Percentiles rank a stretch among this genome's conserved stretches.
phyloP scores from a whole-genome alignment of 2,329 filamentous ascomycete genomes.

The Aureobasidium sp. region DNA sequence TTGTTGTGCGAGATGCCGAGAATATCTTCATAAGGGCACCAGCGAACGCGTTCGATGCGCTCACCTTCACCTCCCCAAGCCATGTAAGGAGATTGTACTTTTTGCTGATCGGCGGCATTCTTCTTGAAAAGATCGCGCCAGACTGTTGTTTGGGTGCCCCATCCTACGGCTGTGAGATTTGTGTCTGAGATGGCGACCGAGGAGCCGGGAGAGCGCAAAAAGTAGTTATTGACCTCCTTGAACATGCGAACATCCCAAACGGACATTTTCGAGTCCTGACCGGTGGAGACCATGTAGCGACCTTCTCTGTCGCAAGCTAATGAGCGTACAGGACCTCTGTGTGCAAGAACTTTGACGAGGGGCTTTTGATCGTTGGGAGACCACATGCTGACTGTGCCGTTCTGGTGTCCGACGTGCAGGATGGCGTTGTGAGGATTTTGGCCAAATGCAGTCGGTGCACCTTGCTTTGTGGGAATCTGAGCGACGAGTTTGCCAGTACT shows the following conservation, averaged over 20 bases:
- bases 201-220: slow-evolving; percentile 82
- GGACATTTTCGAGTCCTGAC: slow-evolving; percentile 92
- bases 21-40: slow-evolving; percentile 97
- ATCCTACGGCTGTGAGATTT: slow-evolving; percentile 88
- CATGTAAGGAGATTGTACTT: slow-evolving; percentile 92
- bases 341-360: slow-evolving; percentile 90
- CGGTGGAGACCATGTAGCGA: slow-evolving; percentile 94
- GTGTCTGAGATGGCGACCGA: slow-evolving; percentile 91
- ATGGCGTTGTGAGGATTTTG: slow-evolving; percentile 96
- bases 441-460: slow-evolving; percentile 82
- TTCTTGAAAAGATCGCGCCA: slow-evolving; percentile 94
- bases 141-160: slow-evolving; percentile 88
- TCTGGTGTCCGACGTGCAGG: slow-evolving; percentile 93
- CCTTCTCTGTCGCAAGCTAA: slow-evolving; percentile 90
- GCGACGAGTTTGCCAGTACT: slow-evolving; percentile 91
- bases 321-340: slow-evolving; percentile 88
- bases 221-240: slow-evolving; percentile 92
- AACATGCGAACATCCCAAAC: slow-evolving; percentile 97
- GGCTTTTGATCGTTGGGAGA: slow-evolving; percentile 91
- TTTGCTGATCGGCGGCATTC: slow-evolving; percentile 70
- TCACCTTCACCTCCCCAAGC: slow-evolving; percentile 90
- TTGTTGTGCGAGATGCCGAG: slow-evolving; percentile 86
- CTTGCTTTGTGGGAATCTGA: slow-evolving; percentile 86
- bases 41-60: slow-evolving; percentile 81
- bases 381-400: slow-evolving; percentile 95